These are phyloP conservation scores for Trichoderma sp. DNA, from an alignment of 2,329 filamentous ascomycete species.

Conservation along the genomic window DNA sequence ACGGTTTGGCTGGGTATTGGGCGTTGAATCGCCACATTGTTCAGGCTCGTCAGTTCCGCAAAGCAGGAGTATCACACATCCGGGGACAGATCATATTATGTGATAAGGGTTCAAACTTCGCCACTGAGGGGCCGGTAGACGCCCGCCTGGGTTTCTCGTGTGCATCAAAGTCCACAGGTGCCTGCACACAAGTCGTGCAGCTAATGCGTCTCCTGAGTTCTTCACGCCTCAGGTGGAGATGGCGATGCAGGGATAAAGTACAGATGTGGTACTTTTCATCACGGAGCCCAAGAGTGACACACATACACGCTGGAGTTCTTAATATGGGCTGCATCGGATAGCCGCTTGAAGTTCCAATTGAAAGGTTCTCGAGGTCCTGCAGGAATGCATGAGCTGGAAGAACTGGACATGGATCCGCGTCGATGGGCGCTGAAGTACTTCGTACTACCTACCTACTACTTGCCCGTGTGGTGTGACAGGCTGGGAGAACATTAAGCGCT, in stretches of 20 bases:
- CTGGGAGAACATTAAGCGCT: too few relatives aligned
- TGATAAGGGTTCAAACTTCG: background rate
- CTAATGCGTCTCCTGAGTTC: background rate
- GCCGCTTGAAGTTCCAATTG: too few relatives aligned
- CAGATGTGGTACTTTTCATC: background rate
- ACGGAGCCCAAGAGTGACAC: background rate
- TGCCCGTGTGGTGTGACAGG: too few relatives aligned
- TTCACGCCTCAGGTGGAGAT: background rate
- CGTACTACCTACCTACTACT: too few relatives aligned
- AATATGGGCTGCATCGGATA: background rate
- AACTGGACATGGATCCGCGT: too few relatives aligned
- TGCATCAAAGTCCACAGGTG: background rate
- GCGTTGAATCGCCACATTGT: background rate
- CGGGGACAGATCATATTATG: background rate
- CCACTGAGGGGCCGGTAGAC: background rate
- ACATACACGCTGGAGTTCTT: background rate
- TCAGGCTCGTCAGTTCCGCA: background rate
- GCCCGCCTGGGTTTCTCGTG: background rate
- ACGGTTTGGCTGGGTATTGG: constrained; percentile 1
- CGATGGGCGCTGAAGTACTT: too few relatives aligned
- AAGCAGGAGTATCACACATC: background rate
- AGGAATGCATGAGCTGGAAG: too few relatives aligned
- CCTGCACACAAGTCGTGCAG: background rate
- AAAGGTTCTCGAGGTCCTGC: too few relatives aligned
- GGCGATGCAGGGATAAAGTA: background rate